Base-by-base conservation (phyloP, 169 alveolate species). In the Babesia divergens region DNA sequence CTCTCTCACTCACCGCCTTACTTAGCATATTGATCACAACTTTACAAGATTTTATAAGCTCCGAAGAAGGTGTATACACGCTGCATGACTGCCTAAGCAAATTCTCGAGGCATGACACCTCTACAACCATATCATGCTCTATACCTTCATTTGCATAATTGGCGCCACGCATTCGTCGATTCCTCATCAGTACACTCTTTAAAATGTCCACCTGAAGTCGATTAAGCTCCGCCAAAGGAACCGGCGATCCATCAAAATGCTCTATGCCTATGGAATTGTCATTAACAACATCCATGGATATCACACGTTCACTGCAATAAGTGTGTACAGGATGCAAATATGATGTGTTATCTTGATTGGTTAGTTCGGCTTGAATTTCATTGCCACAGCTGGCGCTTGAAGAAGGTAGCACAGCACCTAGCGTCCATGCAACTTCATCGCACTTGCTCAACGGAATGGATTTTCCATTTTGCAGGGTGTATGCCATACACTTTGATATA, bases 211-310 rank as follows among this genome's bases (percentile, higher is more conserved):
- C n/a, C 2, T 34, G 9, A 47, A 62, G 59, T 2, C 59, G 56
- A 29, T 62, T 62, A 2, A 62, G n/a, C 18, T 62, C 72, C 14
- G 24, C 11, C 6, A 62, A 32, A 18, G 72, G 72, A 2, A 62
- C 59, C 32, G 56, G 72, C 9, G 51, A 49, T 22, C 72, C 72
- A 40, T 62, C 59, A 46, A 47, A 43, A n/a, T 34, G 51, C n/a
- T 32, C 9, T 1, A 34, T 14, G 40, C 43, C 40, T 9, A 11
- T 11, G n/a, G n/a, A n/a, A n/a, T n/a, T n/a, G 31, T 26, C 64
- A 22, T 16, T 24, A 8, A n/a, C 43, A 3, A 13, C 26, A n/a
- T 16, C 49, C 1, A 2, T 1, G 24, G 24, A 16, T 1, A 32
- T 3, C 16, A 16, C 67, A n/a, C n/a, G n/a, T n/a, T n/a, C n/a